phyloP scores from a whole-genome alignment of 306 rosid species.

The Dryas drummondii region DNA sequence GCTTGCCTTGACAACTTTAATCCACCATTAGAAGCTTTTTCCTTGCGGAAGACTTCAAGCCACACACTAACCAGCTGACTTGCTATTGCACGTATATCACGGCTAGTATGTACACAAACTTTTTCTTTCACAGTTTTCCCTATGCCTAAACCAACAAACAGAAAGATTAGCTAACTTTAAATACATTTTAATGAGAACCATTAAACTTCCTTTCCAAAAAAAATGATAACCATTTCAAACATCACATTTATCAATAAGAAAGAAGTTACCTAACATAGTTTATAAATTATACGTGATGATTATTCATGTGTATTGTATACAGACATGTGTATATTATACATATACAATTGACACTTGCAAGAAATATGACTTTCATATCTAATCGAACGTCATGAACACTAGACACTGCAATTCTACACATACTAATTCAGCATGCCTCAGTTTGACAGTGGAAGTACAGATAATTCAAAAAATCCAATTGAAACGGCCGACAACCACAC shows the following conservation, averaged over 20 bases:
- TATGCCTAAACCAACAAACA: slow-evolving; percentile 63
- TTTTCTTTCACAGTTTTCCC: slow-evolving; percentile 98
- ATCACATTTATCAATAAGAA: background rate
- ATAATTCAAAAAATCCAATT: background rate
- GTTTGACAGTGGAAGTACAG: background rate
- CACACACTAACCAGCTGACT: slow-evolving; percentile 96
- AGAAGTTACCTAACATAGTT: background rate
- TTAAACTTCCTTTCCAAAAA: background rate
- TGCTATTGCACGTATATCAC: slow-evolving; percentile 97
- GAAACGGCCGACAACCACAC: slow-evolving; percentile 1
- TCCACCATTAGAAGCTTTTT: slow-evolving; percentile 84
- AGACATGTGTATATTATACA: background rate
- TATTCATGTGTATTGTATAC: background rate
- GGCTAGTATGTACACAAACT: slow-evolving; percentile 99
- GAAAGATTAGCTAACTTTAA: slow-evolving; percentile 20
- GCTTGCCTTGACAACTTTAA: slow-evolving; percentile 67
- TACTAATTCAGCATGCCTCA: background rate
- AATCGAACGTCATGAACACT: background rate
- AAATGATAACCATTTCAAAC: background rate
- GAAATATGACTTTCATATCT: background rate
- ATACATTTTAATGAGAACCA: background rate
- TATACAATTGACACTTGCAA: background rate
- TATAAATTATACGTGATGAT: background rate
- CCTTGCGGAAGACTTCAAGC: slow-evolving; percentile 98
- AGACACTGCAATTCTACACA: background rate